A percentile compares a stretch with the other conserved stretches of the same genome.
Conservation (phyloP, 768 basidiomycete genomes). For the Termitomyces heimii region DNA sequence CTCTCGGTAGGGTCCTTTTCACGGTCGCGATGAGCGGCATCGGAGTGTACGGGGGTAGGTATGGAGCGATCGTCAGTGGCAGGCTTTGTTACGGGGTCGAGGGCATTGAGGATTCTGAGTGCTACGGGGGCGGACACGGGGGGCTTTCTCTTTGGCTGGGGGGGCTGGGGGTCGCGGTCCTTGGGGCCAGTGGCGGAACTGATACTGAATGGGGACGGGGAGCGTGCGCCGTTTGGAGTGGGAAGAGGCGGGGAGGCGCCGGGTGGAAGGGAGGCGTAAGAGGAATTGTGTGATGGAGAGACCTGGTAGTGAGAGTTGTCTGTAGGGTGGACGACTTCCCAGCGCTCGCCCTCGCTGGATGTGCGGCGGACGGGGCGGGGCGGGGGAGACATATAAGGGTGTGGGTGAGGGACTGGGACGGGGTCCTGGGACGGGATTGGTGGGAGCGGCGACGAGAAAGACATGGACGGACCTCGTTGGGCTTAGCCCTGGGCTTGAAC, state of each 20-base stretch:
- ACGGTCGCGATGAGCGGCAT: conserved; percentile 23
- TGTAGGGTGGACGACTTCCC: conserved; percentile 34
- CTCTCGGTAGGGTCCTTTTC: conserved; percentile 28
- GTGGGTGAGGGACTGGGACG: conserved; percentile 26
- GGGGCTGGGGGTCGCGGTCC: conserved; percentile 18
- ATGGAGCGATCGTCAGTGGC: conserved; percentile 27
- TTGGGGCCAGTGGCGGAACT: conserved; percentile 15
- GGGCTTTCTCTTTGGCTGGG: conserved; percentile 16
- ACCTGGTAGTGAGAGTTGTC: conserved; percentile 20
- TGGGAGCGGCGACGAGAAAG: not conserved
- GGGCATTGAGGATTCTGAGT: conserved; percentile 51
- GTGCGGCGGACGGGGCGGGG: conserved; percentile 15
- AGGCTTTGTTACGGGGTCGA: conserved; percentile 45
- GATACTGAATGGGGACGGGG: conserved; percentile 42
- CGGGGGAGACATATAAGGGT: conserved; percentile 11
- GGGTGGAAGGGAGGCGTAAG: conserved; percentile 42
- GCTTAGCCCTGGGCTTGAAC: conserved; percentile 34
- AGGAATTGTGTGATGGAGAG: conserved; percentile 42
- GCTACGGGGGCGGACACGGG: conserved; percentile 28
- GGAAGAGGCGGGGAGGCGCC: conserved; percentile 35
- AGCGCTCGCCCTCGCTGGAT: conserved; percentile 34
- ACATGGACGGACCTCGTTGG: conserved; percentile 22
- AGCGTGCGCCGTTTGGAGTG: conserved; percentile 31
- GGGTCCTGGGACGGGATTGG: conserved; percentile 12
- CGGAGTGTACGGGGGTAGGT: conserved; percentile 14